Conservation (phyloP, 805 yeast species). For the Schizosaccharomyces lindneri region DNA sequence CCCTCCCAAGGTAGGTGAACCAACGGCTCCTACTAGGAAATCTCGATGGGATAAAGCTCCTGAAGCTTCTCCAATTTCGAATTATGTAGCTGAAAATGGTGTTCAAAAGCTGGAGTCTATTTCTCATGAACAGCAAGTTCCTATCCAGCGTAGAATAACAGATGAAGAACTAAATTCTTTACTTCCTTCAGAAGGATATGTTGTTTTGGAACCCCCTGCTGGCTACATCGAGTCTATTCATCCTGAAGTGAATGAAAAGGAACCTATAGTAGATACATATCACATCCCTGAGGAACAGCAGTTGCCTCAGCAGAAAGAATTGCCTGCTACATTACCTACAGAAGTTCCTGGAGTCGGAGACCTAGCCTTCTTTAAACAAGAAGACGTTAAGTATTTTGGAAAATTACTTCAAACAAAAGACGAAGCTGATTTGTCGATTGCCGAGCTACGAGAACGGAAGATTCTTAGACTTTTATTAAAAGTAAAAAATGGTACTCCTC, state of each 20-base stretch:
- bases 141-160: slow-evolving; percentile 13
- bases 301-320: slow-evolving; percentile 8
- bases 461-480: slow-evolving; percentile 39
- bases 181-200: slow-evolving; percentile 28
- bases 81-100: slow-evolving; percentile 11
- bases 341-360: slow-evolving; percentile 44
- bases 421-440: slow-evolving; percentile 18
- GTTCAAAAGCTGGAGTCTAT: neutral
- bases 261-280: slow-evolving; percentile 12
- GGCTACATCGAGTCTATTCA: slow-evolving; percentile 12
- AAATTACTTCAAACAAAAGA: slow-evolving; percentile 20
- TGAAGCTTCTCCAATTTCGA: slow-evolving; percentile 8
- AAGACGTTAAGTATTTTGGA: slow-evolving; percentile 50
- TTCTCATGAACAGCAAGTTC: neutral
- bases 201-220: slow-evolving; percentile 21
- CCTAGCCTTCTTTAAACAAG: slow-evolving; percentile 40
- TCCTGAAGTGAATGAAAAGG: slow-evolving; percentile 29
- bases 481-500: slow-evolving; percentile 56
- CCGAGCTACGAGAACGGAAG: slow-evolving; percentile 33
- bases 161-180: slow-evolving; percentile 24
- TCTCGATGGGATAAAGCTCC: slow-evolving; percentile 14
- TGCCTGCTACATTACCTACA: slow-evolving; percentile 17
- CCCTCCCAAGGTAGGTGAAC: neutral
- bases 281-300: slow-evolving; percentile 13
- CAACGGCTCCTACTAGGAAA: neutral